Conservation (phyloP, 2,329 filamentous ascomycete species). For the Penicillium sp. region DNA sequence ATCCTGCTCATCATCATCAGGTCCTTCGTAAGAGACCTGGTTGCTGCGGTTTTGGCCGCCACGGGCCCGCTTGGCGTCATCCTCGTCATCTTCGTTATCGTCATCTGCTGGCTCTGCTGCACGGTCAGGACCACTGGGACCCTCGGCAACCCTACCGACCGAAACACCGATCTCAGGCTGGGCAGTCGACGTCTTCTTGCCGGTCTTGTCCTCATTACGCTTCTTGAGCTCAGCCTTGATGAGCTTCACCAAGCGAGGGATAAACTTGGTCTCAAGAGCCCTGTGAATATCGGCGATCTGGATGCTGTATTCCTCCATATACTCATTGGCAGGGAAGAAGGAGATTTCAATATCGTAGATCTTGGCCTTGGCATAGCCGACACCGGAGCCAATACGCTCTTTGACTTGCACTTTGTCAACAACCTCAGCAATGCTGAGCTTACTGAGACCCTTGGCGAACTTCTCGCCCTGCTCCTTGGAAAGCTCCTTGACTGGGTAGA, state of each 20-base stretch:
- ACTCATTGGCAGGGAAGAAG: constrained; percentile 84
- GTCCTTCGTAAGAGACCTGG: constrained; percentile 84
- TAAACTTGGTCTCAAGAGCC: constrained; percentile 77
- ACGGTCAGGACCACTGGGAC: constrained; percentile 47
- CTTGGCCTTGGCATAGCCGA: constrained; percentile 71
- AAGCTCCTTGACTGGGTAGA: constrained; percentile 74
- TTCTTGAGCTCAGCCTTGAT: constrained; percentile 78
- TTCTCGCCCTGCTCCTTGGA: constrained; percentile 67
- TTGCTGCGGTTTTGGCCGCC: constrained; percentile 69
- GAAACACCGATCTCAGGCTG: constrained; percentile 74
- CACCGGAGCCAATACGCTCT: constrained; percentile 74
- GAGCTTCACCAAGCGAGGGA: constrained; percentile 69
- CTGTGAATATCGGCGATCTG: constrained; percentile 72
- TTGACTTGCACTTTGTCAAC: constrained; percentile 78
- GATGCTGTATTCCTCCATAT: constrained; percentile 83
- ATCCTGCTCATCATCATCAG: constrained; percentile 88
- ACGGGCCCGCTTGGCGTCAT: constrained; percentile 68
- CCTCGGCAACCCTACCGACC: constrained; percentile 58
- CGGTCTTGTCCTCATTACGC: constrained; percentile 63
- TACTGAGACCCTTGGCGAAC: constrained; percentile 91
- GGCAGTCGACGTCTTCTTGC: constrained; percentile 63
- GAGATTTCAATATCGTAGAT: constrained; percentile 79
- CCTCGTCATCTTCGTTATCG: constrained; percentile 75
- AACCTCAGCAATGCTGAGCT: constrained; percentile 79
- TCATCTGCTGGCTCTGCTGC: constrained; percentile 66